These are phyloP conservation scores for Epichloe uncinata DNA, from an alignment of 2,329 filamentous ascomycete genomes.

Conservation along the genomic window DNA sequence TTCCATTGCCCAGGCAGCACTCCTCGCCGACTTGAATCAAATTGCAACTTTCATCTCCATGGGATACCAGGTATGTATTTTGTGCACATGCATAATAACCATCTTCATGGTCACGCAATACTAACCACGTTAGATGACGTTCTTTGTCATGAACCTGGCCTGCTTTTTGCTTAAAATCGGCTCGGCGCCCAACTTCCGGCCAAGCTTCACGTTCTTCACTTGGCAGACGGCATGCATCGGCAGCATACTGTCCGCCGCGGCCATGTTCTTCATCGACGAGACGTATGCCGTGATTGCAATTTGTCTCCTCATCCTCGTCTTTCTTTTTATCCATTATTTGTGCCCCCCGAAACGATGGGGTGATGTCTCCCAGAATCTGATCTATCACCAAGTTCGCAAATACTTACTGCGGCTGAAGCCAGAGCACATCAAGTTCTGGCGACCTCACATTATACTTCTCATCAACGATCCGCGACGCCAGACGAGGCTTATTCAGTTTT, in stretches of 20 bases:
- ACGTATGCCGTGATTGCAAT: slow-evolving; percentile 67
- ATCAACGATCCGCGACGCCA: slow-evolving; percentile 73
- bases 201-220: slow-evolving; percentile 80
- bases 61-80: slow-evolving; percentile 54
- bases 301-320: slow-evolving; percentile 59
- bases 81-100: no score
- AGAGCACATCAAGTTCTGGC: slow-evolving; percentile 90
- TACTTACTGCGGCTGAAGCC: slow-evolving; percentile 72
- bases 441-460: slow-evolving; percentile 73
- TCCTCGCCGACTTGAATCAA: slow-evolving; percentile 74
- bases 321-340: slow-evolving; percentile 73
- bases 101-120: background rate
- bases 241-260: slow-evolving; percentile 59
- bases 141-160: slow-evolving; percentile 75
- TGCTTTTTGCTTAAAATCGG: slow-evolving; percentile 79
- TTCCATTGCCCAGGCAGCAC: slow-evolving; percentile 60
- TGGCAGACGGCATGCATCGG: slow-evolving; percentile 70
- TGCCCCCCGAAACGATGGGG: slow-evolving; percentile 82
- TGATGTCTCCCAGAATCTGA: slow-evolving; percentile 78
- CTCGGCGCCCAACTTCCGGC: slow-evolving; percentile 78
- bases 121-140: slow-evolving; percentile 52
- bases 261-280: slow-evolving; percentile 85
- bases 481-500: slow-evolving; percentile 77
- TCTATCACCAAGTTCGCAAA: slow-evolving; percentile 76
- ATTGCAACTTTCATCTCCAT: slow-evolving; percentile 85